Evolutionary conservation across 768 basidiomycete species (phyloP), one percentile per base, ranked within the genome.

Genomic region (Sarcomyxa edulis): DNA sequence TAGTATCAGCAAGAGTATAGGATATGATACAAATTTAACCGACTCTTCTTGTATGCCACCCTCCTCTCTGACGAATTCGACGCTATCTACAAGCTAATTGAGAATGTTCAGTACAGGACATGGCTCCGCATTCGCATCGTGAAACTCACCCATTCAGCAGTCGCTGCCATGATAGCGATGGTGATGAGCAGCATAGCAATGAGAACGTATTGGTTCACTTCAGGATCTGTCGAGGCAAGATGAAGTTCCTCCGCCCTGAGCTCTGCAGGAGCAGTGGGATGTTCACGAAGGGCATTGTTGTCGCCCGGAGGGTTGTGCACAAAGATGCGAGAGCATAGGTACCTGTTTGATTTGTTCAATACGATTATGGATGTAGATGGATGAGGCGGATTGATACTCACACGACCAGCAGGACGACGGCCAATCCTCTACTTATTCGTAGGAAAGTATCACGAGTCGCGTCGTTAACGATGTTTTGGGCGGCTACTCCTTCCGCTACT

Each of bases 231-330:
- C 4, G 48, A 35, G 8, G 59, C 53, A 8, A 70, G 48, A 2
- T 56, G 49, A 9, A 53, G 53, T 21, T 66, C 63, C 42, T 71
- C 61, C 7, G 67, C 56, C 40, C 58, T 63, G 21, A 76, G 52
- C 7, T 66, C 66, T 21, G 54, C 52, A 14, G 76, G 72, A 4
- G 74, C 72, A 30, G 69, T 58, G 3, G 69, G 63, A 22, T 63
- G 60, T 4, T 62, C 51, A 8, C 50, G 48, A 12, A 75, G 58
- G 15, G 60, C 62, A 40, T 75, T 69, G 19, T 68, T 66, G 8
- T 76, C 66, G 5, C 81, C 81, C 0, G 84, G 84, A 3, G 84
- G 83, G 49, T 84, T 72, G 55, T 82, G 78, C 26, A 84, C 56
- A 59, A 74, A 88, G 19, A 87, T 65, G 8, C 84, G 74, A 9